Evolutionary conservation across 257 asterid genomes (phyloP), one percentile per base, ranked within the genome.

Genomic region (Ligustrum vulgare): DNA sequence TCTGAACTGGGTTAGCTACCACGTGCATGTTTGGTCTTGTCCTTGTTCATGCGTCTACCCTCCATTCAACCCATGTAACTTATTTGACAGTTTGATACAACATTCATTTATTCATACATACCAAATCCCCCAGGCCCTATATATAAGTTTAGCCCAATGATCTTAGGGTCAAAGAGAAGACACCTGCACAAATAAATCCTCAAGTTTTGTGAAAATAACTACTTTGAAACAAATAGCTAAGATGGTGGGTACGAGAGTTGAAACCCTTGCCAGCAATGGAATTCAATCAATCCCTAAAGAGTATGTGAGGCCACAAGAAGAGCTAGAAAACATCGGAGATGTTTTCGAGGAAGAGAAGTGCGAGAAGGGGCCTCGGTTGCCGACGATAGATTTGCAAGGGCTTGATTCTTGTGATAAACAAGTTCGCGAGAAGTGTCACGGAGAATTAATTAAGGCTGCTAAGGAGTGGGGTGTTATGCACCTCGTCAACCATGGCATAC

Each of bases 381-480:
- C 97, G 0, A 79, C 72, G 0, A 84, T 94, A 16, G 88, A 94
- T 75, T 51, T 94, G 22, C 79, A 64, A 7, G 85, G 72, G 8
- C 82, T 91, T 1, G 76, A 79, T 22, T 87, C 94, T 0, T 82
- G 60, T 3, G 90, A 93, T 65, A 79, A 77, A 47, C 87, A 75
- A 10, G 77, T 77, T 35, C 80, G 83, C 0, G 78, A 49, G 60
- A 80, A 65, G 66, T 88, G 98, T 74, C 91, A 70, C 33, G 72
- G 82, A 54, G 93, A 86, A 84, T 41, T 94, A 84, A 86, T 75
- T 80, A 82, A 68, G 72, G 96, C 94, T 58, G 98, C 98, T 0
- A 77, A 43, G 81, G 97, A 94, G 20, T 94, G 98, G 98, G 97
- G 98, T 8, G 98, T 94, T 15, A 92, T 94, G 96, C 95, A 94